Evolutionary conservation across 164 flowering plant genomes (phyloP).

Genomic region (Sextonia rubra): DNA sequence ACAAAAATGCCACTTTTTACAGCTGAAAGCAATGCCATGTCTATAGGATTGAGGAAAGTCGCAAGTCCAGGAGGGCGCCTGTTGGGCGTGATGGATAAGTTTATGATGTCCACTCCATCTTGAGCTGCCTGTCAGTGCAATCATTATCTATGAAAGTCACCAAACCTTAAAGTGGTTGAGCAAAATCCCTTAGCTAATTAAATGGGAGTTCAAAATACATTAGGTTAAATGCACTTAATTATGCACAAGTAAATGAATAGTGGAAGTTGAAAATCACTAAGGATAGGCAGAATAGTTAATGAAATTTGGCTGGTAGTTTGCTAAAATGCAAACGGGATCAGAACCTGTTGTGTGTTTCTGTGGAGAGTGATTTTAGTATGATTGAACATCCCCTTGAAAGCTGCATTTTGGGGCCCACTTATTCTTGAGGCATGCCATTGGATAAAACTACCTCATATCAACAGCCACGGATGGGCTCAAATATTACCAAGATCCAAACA

Average conservation of each 20-base stretch:
- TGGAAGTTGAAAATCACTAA: neutral
- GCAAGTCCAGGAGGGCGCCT: constrained; percentile 97
- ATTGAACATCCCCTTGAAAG: no score
- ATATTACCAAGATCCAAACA: no score
- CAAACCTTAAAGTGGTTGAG: neutral
- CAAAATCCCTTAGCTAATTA: neutral
- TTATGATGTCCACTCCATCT: constrained; percentile 94
- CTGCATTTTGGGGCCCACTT: no score
- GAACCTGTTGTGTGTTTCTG: no score
- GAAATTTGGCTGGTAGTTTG: no score
- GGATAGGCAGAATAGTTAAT: no score
- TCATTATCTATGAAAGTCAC: neutral
- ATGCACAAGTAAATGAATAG: neutral
- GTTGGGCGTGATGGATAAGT: constrained; percentile 95
- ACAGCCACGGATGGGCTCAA: no score
- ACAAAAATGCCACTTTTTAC: constrained; percentile 90
- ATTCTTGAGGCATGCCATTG: no score
- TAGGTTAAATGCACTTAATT: neutral
- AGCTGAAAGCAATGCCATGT: constrained; percentile 94
- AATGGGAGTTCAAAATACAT: neutral
- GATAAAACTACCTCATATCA: no score
- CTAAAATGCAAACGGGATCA: no score
- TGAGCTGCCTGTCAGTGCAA: constrained; percentile 74
- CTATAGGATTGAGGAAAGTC: constrained; percentile 92
- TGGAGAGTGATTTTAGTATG: no score